These are phyloP conservation scores for Chytriomyces hyalinus DNA, from an alignment of 192 early-diverging fungal species.

Conservation along the genomic window DNA sequence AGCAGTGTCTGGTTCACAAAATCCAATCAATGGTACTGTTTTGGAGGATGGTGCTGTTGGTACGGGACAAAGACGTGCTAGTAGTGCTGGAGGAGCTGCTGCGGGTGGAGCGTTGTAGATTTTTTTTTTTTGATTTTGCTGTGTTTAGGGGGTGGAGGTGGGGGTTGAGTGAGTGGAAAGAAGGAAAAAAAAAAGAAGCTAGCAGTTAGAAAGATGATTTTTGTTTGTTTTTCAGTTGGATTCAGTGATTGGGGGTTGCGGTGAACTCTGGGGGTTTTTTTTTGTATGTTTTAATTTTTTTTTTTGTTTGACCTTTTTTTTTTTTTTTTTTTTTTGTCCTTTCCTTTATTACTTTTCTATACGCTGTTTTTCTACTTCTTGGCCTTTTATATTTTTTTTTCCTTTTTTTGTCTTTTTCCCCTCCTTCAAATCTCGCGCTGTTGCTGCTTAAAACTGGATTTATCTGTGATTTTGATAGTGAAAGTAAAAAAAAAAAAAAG, in stretches of 20 bases:
- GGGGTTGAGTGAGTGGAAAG: too few species aligned
- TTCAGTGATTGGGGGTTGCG: neutral
- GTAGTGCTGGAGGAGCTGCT: neutral
- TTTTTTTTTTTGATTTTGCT: too few species aligned
- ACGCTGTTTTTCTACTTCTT: neutral
- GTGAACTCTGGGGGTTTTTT: neutral
- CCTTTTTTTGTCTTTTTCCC: too few species aligned
- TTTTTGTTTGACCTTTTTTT: too few species aligned
- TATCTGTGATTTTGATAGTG: too few species aligned
- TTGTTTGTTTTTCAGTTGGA: slow-evolving; percentile 6
- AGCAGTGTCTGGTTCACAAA: neutral
- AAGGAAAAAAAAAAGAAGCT: too few species aligned
- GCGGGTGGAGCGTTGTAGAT: neutral
- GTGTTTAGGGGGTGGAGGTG: too few species aligned
- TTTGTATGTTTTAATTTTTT: neutral
- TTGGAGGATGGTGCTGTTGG: neutral
- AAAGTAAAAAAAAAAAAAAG: too few species aligned
- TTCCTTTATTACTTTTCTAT: neutral
- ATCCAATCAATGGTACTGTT: neutral
- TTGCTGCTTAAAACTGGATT: too few species aligned
- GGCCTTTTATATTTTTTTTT: neutral
- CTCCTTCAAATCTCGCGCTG: too few species aligned
- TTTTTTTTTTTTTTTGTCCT: neutral
- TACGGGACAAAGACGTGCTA: neutral
- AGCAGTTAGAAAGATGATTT: neutral